Evolutionary conservation across 495 filamentous ascomycete species (phyloP).

Genomic region (Daldinia grandis): DNA sequence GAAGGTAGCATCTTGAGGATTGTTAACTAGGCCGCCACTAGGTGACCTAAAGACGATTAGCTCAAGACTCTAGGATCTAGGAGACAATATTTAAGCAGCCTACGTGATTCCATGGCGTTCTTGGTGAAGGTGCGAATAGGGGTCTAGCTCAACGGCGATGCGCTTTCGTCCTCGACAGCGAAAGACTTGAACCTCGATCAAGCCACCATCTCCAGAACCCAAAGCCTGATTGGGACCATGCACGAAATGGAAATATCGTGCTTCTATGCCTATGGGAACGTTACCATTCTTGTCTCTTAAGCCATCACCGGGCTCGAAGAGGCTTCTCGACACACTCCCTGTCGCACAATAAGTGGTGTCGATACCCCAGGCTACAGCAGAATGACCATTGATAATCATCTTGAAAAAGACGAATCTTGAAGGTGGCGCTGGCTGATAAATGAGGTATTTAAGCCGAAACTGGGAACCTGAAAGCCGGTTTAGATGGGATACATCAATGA

Average conservation of each 20-base stretch:
- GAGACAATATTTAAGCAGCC: slow-evolving; percentile 17
- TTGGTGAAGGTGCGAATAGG: slow-evolving; percentile 50
- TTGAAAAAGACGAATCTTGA: slow-evolving; percentile 58
- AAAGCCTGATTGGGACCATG: slow-evolving; percentile 47
- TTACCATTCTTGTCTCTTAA: slow-evolving; percentile 38
- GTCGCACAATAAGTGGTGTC: slow-evolving; percentile 38
- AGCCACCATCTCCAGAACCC: slow-evolving; percentile 59
- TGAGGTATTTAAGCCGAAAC: slow-evolving; percentile 55
- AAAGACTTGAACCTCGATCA: slow-evolving; percentile 61
- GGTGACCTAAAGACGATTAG: slow-evolving; percentile 48
- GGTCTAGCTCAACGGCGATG: slow-evolving; percentile 46
- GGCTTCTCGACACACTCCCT: slow-evolving; percentile 53
- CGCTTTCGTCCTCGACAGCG: slow-evolving; percentile 52
- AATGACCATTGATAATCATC: slow-evolving; percentile 59
- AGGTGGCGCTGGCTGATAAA: slow-evolving; percentile 45
- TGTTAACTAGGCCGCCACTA: slow-evolving; percentile 56
- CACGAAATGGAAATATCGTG: slow-evolving; percentile 53
- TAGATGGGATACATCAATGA: slow-evolving; percentile 11
- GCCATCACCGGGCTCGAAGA: slow-evolving; percentile 52
- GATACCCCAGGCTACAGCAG: slow-evolving; percentile 58
- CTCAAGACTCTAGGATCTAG: neutral
- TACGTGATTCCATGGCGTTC: slow-evolving; percentile 60
- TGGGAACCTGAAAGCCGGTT: slow-evolving; percentile 47
- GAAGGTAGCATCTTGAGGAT: slow-evolving; percentile 57
- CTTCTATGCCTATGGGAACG: slow-evolving; percentile 48